Percentiles rank a stretch among this genome's conserved stretches.
These are phyloP conservation scores for Skeletonema tropicum DNA, from an alignment of 108 stramenopile genomes.

Conservation along the genomic window DNA sequence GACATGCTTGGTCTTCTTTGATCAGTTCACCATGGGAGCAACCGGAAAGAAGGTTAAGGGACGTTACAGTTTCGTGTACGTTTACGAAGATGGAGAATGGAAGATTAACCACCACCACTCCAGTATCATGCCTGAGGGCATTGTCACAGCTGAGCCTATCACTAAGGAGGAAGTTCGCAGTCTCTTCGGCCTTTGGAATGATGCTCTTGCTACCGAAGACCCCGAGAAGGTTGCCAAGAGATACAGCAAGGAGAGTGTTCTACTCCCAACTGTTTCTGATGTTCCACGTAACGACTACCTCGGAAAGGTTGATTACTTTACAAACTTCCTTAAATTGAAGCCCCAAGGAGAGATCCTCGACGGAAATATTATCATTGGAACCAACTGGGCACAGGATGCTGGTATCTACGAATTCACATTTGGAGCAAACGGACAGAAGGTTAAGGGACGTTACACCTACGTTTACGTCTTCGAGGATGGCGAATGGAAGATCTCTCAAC, in stretches of 20 bases:
- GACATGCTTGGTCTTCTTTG: neutral
- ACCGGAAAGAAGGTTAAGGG: constrained; percentile 54
- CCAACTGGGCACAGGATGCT: constrained; percentile 56
- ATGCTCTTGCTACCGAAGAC: constrained; percentile 44
- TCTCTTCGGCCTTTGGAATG: constrained; percentile 53
- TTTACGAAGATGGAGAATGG: constrained; percentile 72
- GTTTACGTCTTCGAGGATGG: constrained; percentile 69
- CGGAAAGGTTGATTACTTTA: constrained; percentile 40
- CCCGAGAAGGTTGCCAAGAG: constrained; percentile 35
- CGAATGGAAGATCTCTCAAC: constrained; percentile 76
- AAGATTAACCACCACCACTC: constrained; percentile 75
- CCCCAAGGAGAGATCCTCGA: constrained; percentile 45
- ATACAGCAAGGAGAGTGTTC: constrained; percentile 35
- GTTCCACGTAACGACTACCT: constrained; percentile 36
- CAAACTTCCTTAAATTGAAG: constrained; percentile 35
- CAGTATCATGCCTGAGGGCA: constrained; percentile 55
- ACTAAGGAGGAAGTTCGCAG: constrained; percentile 35
- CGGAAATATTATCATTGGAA: constrained; percentile 41
- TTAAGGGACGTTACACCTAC: constrained; percentile 64
- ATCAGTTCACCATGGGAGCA: constrained; percentile 58
- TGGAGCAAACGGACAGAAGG: constrained; percentile 57
- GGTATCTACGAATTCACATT: constrained; percentile 70
- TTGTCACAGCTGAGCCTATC: constrained; percentile 37
- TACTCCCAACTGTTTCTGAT: constrained; percentile 48
- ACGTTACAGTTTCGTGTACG: constrained; percentile 68